These are phyloP conservation scores for Hippophae tibetana DNA, from an alignment of 306 rosid genomes.

Conservation along the genomic window DNA sequence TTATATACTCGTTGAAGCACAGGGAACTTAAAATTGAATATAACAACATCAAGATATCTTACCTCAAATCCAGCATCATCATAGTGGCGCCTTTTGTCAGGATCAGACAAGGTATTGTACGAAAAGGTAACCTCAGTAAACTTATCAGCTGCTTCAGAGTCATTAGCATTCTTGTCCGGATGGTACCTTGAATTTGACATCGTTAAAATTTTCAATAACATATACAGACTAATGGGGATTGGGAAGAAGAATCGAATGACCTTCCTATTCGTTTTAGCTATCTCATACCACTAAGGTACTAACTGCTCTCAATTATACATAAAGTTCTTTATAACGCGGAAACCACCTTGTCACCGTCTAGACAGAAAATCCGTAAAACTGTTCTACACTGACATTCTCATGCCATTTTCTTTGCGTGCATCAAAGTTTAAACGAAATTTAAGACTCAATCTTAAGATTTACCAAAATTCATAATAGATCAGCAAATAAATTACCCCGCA, in stretches of 20 bases:
- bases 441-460: not conserved
- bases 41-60: conserved; percentile 19
- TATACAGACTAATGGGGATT: too few relatives aligned
- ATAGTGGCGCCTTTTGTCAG: conserved; percentile 81
- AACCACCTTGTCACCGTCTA: not conserved
- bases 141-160: conserved; percentile 93
- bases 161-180: conserved; percentile 97
- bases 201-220: conserved; percentile 6
- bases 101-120: conserved; percentile 72
- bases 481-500: too few relatives aligned
- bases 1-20: conserved; percentile 5
- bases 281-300: not conserved
- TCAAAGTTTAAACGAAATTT: not conserved
- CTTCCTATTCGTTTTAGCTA: not conserved
- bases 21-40: conserved; percentile 12
- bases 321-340: not conserved
- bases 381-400: not conserved
- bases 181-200: conserved; percentile 62
- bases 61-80: conserved; percentile 98
- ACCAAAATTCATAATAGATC: not conserved
- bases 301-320: not conserved
- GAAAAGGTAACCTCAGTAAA: conserved; percentile 96
- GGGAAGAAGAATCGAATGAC: not conserved
- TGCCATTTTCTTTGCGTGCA: not conserved
- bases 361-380: not conserved